Evolutionary conservation across 805 yeast species (phyloP).

Genomic region (Saccharomycopsis amapae): DNA sequence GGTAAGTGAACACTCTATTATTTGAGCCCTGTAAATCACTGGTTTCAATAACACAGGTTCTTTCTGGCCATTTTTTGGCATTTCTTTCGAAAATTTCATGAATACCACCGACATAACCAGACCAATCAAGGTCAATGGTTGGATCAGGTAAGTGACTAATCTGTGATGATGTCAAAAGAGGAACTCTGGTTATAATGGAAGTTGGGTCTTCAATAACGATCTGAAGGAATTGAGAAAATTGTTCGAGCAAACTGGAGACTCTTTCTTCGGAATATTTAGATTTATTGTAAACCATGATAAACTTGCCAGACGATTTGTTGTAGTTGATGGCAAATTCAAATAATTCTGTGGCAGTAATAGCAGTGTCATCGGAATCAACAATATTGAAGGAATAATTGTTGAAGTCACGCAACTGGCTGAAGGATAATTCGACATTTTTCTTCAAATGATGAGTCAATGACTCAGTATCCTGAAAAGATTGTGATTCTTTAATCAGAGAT

Average conservation of each 20-base stretch:
- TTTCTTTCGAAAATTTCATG: conserved; percentile 91
- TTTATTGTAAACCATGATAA: conserved; percentile 62
- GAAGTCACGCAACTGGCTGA: conserved; percentile 19
- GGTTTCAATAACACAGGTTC: conserved; percentile 91
- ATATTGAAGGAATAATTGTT: conserved; percentile 18
- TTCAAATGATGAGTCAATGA: conserved; percentile 7
- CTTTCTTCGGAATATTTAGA: conserved; percentile 67
- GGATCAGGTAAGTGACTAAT: conserved; percentile 71
- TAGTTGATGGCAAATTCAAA: conserved; percentile 18
- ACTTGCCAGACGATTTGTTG: conserved; percentile 12
- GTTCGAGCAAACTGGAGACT: conserved; percentile 61
- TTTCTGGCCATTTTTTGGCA: conserved; percentile 76
- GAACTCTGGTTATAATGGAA: conserved; percentile 48
- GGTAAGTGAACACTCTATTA: conserved; percentile 72
- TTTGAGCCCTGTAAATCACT: conserved; percentile 49
- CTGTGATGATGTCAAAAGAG: conserved; percentile 66
- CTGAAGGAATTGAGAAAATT: conserved; percentile 49
- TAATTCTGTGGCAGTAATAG: background rate
- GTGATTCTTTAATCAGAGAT: background rate
- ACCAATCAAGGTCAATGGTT: conserved; percentile 80
- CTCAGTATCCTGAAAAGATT: conserved; percentile 6
- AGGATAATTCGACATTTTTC: conserved; percentile 14
- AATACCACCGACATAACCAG: conserved; percentile 86
- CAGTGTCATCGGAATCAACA: conserved; percentile 1
- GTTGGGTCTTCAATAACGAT: conserved; percentile 33